Conservation (phyloP, 163 green algal genomes). For the Trebouxia gelatinosa region DNA sequence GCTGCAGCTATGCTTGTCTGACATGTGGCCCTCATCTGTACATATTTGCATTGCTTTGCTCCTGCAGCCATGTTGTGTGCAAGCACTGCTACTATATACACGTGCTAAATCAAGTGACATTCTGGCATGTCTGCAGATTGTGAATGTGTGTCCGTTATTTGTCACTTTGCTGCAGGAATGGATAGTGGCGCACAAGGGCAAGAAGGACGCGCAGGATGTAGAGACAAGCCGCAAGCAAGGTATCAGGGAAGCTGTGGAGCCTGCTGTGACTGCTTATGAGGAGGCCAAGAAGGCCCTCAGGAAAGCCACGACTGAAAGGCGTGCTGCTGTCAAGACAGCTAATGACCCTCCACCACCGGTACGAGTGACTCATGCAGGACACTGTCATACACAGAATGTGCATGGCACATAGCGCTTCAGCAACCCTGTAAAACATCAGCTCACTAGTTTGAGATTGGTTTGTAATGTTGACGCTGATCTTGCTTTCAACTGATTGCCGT, state of each 20-base stretch:
- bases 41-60: too few species aligned
- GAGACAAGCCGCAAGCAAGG: slow-evolving; percentile 36
- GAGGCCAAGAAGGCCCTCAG: slow-evolving; percentile 28
- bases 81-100: too few species aligned
- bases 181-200: slow-evolving; percentile 24
- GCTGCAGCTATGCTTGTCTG: too few species aligned
- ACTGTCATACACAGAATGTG: not conserved
- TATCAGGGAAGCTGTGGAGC: slow-evolving; percentile 42
- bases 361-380: not conserved
- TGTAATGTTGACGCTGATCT: too few species aligned
- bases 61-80: too few species aligned
- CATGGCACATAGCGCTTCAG: not conserved
- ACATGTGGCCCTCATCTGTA: too few species aligned
- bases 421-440: not conserved
- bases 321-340: slow-evolving; percentile 29
- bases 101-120: not conserved
- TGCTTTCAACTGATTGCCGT: too few species aligned
- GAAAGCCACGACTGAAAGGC: slow-evolving; percentile 5
- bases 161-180: slow-evolving; percentile 29
- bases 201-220: slow-evolving; percentile 32
- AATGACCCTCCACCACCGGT: slow-evolving; percentile 35
- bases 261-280: slow-evolving; percentile 9
- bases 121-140: not conserved
- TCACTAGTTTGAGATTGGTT: too few species aligned
- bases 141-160: not conserved